A percentile compares a stretch with the other conserved stretches of the same genome.
phyloP scores from a whole-genome alignment of 345 rosid species.

The Linum lewisii region DNA sequence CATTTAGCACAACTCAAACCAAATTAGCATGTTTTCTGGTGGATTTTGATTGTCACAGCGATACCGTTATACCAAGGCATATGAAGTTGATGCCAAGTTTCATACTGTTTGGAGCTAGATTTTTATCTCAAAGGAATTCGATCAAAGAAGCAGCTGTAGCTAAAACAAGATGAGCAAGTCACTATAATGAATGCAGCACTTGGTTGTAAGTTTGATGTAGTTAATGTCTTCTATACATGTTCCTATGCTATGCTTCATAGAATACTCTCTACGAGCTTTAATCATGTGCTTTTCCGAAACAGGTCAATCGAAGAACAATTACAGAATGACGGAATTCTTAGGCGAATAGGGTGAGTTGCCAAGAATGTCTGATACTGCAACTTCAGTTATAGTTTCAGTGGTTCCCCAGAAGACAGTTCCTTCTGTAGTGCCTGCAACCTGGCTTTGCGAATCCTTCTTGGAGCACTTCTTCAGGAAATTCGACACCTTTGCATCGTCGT shows the following conservation, averaged over 20 bases:
- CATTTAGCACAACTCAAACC: too few species aligned
- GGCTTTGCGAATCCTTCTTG: too few species aligned
- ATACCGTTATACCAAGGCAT: conserved; percentile 75
- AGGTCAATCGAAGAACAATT: conserved; percentile 68
- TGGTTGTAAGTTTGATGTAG: conserved; percentile 59
- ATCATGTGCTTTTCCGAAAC: conserved; percentile 23
- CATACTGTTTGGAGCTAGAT: conserved; percentile 55
- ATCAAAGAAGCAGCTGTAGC: too few species aligned
- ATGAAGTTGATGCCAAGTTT: conserved; percentile 58
- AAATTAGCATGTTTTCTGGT: too few species aligned
- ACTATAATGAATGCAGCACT: conserved; percentile 57
- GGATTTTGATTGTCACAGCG: too few species aligned
- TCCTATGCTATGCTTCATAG: too few species aligned
- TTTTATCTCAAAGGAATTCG: conserved; percentile 32
- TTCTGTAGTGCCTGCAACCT: too few species aligned
- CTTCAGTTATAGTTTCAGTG: too few species aligned
- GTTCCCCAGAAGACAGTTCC: too few species aligned
- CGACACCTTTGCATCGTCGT: too few species aligned
- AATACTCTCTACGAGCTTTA: background rate
- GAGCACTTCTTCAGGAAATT: too few species aligned
- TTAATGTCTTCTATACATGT: conserved; percentile 10
- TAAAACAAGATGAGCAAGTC: conserved; percentile 54
- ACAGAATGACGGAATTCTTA: conserved; percentile 38
- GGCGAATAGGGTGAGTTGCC: conserved; percentile 36
- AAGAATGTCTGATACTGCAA: conserved; percentile 23